These are phyloP conservation scores for Tetrahymena elliotti DNA, from an alignment of 73 alveolate species.

Conservation along the genomic window DNA sequence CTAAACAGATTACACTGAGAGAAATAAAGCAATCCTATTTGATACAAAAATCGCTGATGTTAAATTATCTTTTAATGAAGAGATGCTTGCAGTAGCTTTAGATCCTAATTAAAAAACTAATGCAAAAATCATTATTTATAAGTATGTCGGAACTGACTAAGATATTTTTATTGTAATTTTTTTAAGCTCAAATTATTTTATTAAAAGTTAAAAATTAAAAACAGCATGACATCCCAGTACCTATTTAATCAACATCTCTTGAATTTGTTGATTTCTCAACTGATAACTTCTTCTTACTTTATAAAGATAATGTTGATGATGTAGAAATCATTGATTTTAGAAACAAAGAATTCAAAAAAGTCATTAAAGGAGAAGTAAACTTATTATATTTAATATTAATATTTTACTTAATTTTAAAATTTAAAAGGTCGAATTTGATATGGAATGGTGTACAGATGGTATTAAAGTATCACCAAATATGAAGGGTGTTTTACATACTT, in stretches of 20 bases:
- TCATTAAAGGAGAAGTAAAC: background rate
- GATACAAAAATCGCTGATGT: conserved; percentile 24
- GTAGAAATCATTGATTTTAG: conserved; percentile 55
- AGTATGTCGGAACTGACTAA: conserved; percentile 33
- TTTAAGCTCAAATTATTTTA: conserved; percentile 29
- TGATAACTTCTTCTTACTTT: conserved; percentile 67
- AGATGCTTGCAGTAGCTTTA: conserved; percentile 29
- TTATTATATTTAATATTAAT: background rate
- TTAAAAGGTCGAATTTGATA: conserved; percentile 69
- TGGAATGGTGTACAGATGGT: conserved; percentile 95
- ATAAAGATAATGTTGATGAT: conserved; percentile 68
- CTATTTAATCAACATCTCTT: conserved; percentile 27
- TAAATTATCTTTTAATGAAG: conserved; percentile 35
- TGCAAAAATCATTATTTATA: conserved; percentile 38
- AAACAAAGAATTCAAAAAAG: background rate
- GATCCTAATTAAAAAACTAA: conserved; percentile 17
- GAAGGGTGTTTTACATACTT: conserved; percentile 73
- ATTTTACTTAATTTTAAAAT: conserved; percentile 44
- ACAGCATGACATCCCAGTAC: background rate
- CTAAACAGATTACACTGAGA: background rate
- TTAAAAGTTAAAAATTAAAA: background rate
- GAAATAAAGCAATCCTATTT: background rate
- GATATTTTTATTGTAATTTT: conserved; percentile 55
- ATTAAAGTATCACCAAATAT: conserved; percentile 68
- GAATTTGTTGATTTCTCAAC: conserved; percentile 73